Base-by-base conservation (phyloP, 495 filamentous ascomycete genomes). In the Penicillium paxilli region DNA sequence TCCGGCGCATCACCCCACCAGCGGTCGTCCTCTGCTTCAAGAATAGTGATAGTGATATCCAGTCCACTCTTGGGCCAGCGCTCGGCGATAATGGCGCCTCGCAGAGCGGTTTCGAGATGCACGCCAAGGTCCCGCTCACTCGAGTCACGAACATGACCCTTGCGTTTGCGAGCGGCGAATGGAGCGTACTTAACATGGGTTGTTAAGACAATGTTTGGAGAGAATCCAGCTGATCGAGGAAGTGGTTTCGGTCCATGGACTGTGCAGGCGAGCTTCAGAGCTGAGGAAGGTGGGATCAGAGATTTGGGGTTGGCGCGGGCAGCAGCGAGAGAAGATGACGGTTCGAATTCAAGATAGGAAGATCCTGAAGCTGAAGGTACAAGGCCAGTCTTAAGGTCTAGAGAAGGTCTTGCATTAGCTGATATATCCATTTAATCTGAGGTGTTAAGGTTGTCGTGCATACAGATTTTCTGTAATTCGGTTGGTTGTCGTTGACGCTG, bases 1-100 rank as follows among this genome's bases (percentile, higher is more conserved):
- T 75, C 69, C 0, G 74, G 69, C 16, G 69, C 67, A 66, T 83
- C 74, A 20, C 80, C 78, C 80, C 80, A 81, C 78, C 80, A 82
- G 48, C 83, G 80, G 49, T 88, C 87, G 53, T 84, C 86, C 57
- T 97, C 94, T 5, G 90, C 95, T 73, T 98, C 94, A 12, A 98
- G 74, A 35, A 98, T 84, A 0, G 92, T 97, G 48, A 98, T 80
- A 7, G 95, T 86, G 25, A 98, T 85, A 57, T 98, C 94, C 11
- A 96, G 84, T 16, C 91, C 92, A 66, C 90, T 96, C 79, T 98
- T 98, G 16, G 94, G 94, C 91, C 94, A 98, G 26, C 92, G 80
- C 60, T 94, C 90, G 11, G 90, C 91, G 57, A 97, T 92, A 44
- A 98, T 87, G 2, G 90, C 87, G 3, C 95, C 92, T 23, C 89